These are phyloP conservation scores for Davidsoniella eucalypti DNA, from an alignment of 2,329 filamentous ascomycete genomes.

Conservation along the genomic window DNA sequence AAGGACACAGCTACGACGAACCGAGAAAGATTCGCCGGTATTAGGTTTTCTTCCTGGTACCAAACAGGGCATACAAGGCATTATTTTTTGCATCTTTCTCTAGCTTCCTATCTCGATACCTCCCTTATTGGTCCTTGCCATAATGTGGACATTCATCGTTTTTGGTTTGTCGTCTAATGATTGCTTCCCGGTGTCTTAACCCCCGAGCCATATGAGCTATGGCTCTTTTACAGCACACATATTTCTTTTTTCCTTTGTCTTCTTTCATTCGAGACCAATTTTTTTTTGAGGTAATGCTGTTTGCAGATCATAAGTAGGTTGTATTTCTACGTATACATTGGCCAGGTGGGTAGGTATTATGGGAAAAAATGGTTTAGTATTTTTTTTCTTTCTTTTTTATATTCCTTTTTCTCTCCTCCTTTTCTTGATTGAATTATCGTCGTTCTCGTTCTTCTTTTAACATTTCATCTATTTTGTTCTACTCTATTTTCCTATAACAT, in stretches of 20 bases:
- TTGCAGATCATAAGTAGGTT: constrained; percentile 2
- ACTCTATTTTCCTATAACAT: background rate
- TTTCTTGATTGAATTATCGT: constrained; percentile 10
- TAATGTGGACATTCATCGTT: background rate
- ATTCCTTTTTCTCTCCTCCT: background rate
- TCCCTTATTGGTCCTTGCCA: background rate
- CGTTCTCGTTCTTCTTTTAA: background rate
- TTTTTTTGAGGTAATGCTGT: constrained; percentile 5
- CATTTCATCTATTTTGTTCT: background rate
- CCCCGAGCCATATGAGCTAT: background rate
- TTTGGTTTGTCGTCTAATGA: constrained; percentile 17
- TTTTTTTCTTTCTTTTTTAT: background rate
- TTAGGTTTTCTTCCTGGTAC: constrained; percentile 21
- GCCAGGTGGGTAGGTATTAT: constrained; percentile 3
- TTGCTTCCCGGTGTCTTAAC: background rate
- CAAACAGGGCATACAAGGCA: background rate
- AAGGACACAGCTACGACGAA: constrained; percentile 69
- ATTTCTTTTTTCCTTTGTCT: constrained; percentile 14
- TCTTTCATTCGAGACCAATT: constrained; percentile 18
- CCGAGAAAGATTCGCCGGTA: constrained; percentile 49
- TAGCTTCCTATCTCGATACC: too few relatives aligned
- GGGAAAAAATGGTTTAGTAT: constrained; percentile 10
- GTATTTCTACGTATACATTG: constrained; percentile 10
- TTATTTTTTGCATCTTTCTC: background rate
- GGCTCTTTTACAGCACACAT: background rate